Percentiles rank a stretch among this genome's conserved stretches.
phyloP scores from a whole-genome alignment of 2,329 filamentous ascomycete genomes.

The Cladorrhinum sp. region DNA sequence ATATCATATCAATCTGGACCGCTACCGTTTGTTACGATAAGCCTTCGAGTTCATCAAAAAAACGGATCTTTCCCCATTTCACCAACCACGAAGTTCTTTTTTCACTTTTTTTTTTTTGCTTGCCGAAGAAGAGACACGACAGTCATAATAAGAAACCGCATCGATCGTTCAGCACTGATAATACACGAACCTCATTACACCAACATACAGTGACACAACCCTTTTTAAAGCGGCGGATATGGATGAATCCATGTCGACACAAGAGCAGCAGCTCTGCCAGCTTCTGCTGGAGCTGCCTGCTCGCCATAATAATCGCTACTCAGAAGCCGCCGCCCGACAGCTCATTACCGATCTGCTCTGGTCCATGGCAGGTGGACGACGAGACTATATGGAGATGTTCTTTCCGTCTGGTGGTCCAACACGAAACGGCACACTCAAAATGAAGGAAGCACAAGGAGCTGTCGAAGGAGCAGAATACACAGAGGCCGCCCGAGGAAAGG shows the following conservation, averaged over 20 bases:
- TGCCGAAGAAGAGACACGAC: not conserved
- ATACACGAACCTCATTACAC: not conserved
- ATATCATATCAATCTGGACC: not conserved
- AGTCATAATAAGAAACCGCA: not conserved
- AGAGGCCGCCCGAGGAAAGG: constrained; percentile 83
- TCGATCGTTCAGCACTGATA: not conserved
- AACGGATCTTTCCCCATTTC: not conserved
- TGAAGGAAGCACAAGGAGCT: constrained; percentile 86
- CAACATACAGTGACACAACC: not conserved
- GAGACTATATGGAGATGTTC: constrained; percentile 72
- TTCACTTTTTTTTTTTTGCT: not conserved
- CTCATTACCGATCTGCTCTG: constrained; percentile 81
- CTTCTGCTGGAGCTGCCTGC: constrained; percentile 75
- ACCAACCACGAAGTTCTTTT: not conserved
- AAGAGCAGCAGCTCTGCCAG: constrained; percentile 80
- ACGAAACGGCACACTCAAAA: constrained; percentile 63
- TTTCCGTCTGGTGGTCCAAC: constrained; percentile 73
- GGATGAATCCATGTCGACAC: constrained; percentile 56
- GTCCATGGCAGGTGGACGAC: constrained; percentile 73
- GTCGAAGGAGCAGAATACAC: constrained; percentile 93
- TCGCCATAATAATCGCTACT: constrained; percentile 73
- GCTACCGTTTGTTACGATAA: not conserved
- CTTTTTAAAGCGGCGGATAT: constrained; percentile 35
- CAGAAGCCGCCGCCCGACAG: constrained; percentile 64
- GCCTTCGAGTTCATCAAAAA: not conserved